Evolutionary conservation across 148 eudicot genomes (phyloP).

Genomic region (Agrostemma githago): DNA sequence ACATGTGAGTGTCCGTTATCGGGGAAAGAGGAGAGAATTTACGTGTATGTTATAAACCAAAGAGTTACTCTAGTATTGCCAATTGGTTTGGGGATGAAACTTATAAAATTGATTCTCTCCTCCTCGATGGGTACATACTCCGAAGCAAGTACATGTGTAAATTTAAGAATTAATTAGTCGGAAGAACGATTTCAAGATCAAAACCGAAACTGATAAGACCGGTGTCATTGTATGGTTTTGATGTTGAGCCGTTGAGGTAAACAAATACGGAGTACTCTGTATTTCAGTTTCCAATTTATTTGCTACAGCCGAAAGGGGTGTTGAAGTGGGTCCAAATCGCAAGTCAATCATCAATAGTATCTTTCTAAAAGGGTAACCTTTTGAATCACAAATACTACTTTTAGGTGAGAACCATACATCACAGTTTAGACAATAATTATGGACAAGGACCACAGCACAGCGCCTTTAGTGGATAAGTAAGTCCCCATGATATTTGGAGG

Average conservation of each 20-base stretch:
- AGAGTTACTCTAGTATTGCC: too few species aligned
- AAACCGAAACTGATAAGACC: too few species aligned
- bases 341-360: conserved; percentile 8
- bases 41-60: too few species aligned
- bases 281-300: background rate
- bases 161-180: too few species aligned
- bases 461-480: conserved; percentile 4
- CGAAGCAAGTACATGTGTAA: too few species aligned
- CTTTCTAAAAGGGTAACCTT: conserved; percentile 12
- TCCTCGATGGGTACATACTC: too few species aligned
- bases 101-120: too few species aligned
- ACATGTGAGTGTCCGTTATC: too few species aligned
- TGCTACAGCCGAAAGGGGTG: conserved; percentile 24
- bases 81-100: too few species aligned
- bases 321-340: conserved; percentile 19
- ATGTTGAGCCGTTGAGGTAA: background rate
- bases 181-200: too few species aligned
- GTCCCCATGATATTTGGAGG: conserved; percentile 5
- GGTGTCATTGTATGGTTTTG: background rate
- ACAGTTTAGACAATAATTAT: conserved; percentile 6
- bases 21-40: too few species aligned
- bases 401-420: conserved; percentile 4
- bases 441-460: conserved; percentile 20
- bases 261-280: background rate
- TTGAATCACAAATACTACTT: conserved; percentile 17